Conservation (phyloP, 768 basidiomycete species). For the Myochromella boudieri region DNA sequence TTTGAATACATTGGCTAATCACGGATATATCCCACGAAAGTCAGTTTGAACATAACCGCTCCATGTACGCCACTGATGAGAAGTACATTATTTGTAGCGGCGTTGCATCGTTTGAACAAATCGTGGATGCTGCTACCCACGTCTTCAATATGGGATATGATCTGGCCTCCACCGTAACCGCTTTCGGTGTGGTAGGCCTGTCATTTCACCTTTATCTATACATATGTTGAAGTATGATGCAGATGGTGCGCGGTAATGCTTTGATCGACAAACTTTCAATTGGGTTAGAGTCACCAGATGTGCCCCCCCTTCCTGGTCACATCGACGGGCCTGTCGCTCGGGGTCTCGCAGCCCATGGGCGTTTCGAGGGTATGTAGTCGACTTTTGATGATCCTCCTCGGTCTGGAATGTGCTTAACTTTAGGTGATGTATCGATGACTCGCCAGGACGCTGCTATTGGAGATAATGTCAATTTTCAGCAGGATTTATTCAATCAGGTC, state of each 20-base stretch:
- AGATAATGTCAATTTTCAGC: neutral
- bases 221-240: neutral
- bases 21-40: neutral
- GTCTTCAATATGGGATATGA: neutral
- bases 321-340: neutral
- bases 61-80: neutral
- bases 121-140: neutral
- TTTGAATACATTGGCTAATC: neutral
- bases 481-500: neutral
- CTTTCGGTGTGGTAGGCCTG: neutral
- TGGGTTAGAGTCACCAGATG: neutral
- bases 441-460: neutral
- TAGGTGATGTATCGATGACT: neutral
- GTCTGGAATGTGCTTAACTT: neutral
- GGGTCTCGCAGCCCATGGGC: neutral
- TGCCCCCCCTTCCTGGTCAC: neutral
- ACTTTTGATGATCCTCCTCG: neutral
- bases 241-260: neutral
- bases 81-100: neutral
- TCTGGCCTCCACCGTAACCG: neutral
- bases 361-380: neutral
- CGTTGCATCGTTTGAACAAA: neutral
- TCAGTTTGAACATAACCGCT: neutral
- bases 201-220: neutral
- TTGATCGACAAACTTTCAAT: neutral